These are phyloP conservation scores for Trifolium dubium DNA, from an alignment of 306 rosid genomes.

Conservation along the genomic window DNA sequence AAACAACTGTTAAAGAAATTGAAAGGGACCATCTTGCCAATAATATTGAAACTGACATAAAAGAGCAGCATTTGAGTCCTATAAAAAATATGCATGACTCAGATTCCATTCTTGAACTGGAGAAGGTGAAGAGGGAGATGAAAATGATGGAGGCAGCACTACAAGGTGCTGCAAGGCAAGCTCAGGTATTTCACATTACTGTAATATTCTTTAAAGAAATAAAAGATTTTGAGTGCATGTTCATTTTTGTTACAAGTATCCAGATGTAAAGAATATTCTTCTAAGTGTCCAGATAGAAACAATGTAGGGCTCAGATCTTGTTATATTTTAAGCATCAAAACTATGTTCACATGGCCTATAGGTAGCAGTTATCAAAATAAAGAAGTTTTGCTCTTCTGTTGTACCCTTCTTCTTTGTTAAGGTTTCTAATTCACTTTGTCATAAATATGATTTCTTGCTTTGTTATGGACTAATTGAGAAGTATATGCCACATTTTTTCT, in stretches of 20 bases:
- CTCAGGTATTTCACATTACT: conserved; percentile 73
- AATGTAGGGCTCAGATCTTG: conserved; percentile 15
- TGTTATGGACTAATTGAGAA: conserved; percentile 20
- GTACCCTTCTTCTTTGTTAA: conserved; percentile 32
- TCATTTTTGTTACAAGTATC: conserved; percentile 26
- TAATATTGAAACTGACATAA: conserved; percentile 50
- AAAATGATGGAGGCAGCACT: conserved; percentile 96
- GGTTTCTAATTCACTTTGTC: conserved; percentile 34
- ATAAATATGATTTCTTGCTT: conserved; percentile 26
- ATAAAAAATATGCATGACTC: conserved; percentile 49
- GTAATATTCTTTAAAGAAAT: conserved; percentile 24
- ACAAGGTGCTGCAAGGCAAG: conserved; percentile 98
- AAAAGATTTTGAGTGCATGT: conserved; percentile 17
- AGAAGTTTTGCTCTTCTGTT: conserved; percentile 26
- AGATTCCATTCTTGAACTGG: conserved; percentile 64
- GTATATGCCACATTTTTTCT: background rate
- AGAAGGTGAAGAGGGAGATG: conserved; percentile 78
- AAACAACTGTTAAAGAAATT: conserved; percentile 42
- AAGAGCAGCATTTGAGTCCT: conserved; percentile 56
- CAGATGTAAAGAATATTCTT: conserved; percentile 32
- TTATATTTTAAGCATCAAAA: conserved; percentile 23
- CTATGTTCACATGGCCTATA: conserved; percentile 30
- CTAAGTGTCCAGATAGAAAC: conserved; percentile 19
- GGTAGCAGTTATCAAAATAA: conserved; percentile 26
- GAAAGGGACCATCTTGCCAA: conserved; percentile 49